Conservation (phyloP, 2,329 filamentous ascomycete species). For the Sclerotinia spermophila region DNA sequence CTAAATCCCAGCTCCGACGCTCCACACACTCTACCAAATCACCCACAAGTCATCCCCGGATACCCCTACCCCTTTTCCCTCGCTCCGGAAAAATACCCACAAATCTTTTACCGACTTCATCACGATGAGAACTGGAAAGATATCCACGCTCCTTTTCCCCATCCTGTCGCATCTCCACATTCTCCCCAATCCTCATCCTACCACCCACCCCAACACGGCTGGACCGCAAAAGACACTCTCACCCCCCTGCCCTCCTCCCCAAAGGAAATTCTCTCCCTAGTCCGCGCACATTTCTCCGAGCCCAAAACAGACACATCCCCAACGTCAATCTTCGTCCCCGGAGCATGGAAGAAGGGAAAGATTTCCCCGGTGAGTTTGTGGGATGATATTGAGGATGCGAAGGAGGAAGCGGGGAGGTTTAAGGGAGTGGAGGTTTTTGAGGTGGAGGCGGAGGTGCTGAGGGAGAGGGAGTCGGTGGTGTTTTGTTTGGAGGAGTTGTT, state of each 20-base stretch:
- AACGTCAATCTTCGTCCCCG: background rate
- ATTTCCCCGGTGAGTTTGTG: background rate
- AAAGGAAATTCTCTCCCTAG: background rate
- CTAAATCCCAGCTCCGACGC: background rate
- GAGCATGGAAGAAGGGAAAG: background rate
- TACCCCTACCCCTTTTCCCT: background rate
- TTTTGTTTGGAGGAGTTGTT: conserved; percentile 6
- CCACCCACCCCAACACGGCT: background rate
- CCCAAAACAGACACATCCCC: background rate
- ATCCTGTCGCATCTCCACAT: background rate
- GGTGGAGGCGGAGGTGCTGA: background rate
- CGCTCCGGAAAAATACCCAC: background rate
- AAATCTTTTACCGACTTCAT: background rate
- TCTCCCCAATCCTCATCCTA: background rate
- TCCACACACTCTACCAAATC: rapidly evolving
- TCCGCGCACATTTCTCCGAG: background rate
- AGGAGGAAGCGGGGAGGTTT: background rate
- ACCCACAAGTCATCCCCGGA: background rate
- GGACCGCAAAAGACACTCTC: background rate
- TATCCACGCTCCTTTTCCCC: background rate
- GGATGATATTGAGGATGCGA: background rate
- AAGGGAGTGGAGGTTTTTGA: background rate
- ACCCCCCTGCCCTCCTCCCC: background rate
- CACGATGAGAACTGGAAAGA: background rate
- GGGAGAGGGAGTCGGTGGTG: background rate